Evolutionary conservation across 768 basidiomycete genomes (phyloP).

Genomic region (Pisolithus tinctorius): DNA sequence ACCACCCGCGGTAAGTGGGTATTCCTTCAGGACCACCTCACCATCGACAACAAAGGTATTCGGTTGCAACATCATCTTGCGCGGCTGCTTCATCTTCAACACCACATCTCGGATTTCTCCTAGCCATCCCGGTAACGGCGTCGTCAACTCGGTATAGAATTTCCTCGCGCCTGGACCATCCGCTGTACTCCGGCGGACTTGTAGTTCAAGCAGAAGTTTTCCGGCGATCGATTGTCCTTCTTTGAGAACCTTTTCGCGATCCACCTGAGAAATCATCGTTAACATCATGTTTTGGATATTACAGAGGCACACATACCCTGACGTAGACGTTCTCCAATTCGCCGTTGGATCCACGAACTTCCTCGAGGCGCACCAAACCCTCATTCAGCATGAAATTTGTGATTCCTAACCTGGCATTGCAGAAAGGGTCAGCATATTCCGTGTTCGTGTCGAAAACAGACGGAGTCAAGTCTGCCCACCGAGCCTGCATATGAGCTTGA

Average conservation of each 20-base stretch:
- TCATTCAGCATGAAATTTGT: slow-evolving; percentile 69
- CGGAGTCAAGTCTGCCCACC: slow-evolving; percentile 36
- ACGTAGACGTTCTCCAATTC: slow-evolving; percentile 63
- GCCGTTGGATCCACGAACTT: slow-evolving; percentile 51
- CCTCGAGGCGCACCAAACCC: slow-evolving; percentile 66
- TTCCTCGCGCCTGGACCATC: slow-evolving; percentile 73
- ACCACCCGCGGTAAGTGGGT: slow-evolving; percentile 65
- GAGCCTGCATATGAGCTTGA: slow-evolving; percentile 87
- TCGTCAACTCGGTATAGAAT: slow-evolving; percentile 77
- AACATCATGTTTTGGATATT: not conserved
- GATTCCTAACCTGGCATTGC: slow-evolving; percentile 61
- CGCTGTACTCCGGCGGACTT: slow-evolving; percentile 81
- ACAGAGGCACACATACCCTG: slow-evolving; percentile 37
- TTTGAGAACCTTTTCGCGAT: slow-evolving; percentile 59
- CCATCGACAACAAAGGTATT: slow-evolving; percentile 64
- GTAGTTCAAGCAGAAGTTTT: slow-evolving; percentile 70
- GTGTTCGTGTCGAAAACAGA: not conserved
- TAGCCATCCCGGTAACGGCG: slow-evolving; percentile 64
- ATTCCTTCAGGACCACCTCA: slow-evolving; percentile 73
- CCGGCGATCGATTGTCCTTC: slow-evolving; percentile 64
- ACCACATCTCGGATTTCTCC: slow-evolving; percentile 73
- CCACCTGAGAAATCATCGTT: slow-evolving; percentile 41
- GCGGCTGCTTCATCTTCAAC: slow-evolving; percentile 77
- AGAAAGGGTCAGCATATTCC: not conserved
- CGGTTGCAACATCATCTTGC: slow-evolving; percentile 82